Evolutionary conservation across 352 stramenopile species (phyloP).

Genomic region (Pythium grandisporangium): DNA sequence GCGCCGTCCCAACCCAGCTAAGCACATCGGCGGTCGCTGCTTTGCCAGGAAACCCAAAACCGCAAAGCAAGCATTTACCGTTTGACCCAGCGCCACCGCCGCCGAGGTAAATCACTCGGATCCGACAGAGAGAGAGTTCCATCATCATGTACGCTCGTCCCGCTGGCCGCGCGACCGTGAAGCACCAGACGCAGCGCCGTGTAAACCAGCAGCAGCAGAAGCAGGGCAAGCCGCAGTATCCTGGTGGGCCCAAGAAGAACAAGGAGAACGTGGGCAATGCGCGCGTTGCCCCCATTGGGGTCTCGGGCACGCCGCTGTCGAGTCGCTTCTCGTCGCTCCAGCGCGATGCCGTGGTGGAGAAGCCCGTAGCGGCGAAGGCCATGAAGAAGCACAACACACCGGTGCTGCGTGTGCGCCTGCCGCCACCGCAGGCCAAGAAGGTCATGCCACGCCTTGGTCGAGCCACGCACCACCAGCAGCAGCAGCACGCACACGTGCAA

Average conservation of each 20-base stretch:
- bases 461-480: not conserved
- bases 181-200: slow-evolving; percentile 49
- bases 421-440: slow-evolving; percentile 3
- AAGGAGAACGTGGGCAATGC: slow-evolving; percentile 7
- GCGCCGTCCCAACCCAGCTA: too few species aligned
- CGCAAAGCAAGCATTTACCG: too few species aligned
- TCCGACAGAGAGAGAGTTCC: too few species aligned
- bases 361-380: not conserved
- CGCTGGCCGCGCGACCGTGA: slow-evolving; percentile 45
- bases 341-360: slow-evolving; percentile 18
- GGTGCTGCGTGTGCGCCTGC: slow-evolving; percentile 14
- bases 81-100: too few species aligned
- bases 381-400: slow-evolving; percentile 11
- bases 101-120: too few species aligned
- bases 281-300: slow-evolving; percentile 33
- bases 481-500: slow-evolving; percentile 7
- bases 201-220: slow-evolving; percentile 19
- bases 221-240: slow-evolving; percentile 15
- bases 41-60: too few species aligned
- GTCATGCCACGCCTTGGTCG: not conserved
- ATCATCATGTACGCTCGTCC: too few species aligned
- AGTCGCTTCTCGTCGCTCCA: slow-evolving; percentile 67
- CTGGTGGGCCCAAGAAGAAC: slow-evolving; percentile 11
- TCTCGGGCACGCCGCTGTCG: slow-evolving; percentile 59
- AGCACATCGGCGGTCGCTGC: too few species aligned